phyloP scores from a whole-genome alignment of 2,329 filamentous ascomycete species.

The Sclerotinia borealis region DNA sequence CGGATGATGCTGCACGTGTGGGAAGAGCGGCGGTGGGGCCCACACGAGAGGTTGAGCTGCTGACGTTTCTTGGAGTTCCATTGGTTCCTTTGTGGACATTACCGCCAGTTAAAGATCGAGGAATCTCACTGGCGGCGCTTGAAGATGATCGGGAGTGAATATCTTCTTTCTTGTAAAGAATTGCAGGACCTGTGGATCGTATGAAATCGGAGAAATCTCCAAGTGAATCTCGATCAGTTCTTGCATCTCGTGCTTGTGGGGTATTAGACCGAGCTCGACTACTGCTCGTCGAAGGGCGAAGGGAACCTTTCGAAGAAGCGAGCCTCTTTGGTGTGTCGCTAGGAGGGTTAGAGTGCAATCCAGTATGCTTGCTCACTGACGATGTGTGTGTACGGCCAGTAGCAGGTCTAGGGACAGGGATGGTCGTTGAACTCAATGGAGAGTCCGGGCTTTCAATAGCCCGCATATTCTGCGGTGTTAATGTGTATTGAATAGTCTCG shows the following conservation, averaged over 20 bases:
- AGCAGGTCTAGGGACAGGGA: slow-evolving; percentile 18
- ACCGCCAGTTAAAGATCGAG: neutral
- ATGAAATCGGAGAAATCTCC: slow-evolving; percentile 87
- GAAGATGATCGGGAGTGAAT: slow-evolving; percentile 25
- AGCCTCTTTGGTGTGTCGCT: slow-evolving; percentile 5
- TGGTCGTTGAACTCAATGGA: slow-evolving; percentile 21
- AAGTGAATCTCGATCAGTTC: slow-evolving; percentile 63
- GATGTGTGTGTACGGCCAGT: slow-evolving; percentile 27
- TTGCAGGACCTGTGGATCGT: slow-evolving; percentile 52
- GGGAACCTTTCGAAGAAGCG: neutral
- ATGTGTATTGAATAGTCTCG: slow-evolving; percentile 74
- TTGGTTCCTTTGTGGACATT: slow-evolving; percentile 29
- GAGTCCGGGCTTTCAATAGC: slow-evolving; percentile 59
- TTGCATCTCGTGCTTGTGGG: slow-evolving; percentile 61
- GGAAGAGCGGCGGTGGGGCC: slow-evolving; percentile 18
- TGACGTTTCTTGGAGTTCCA: slow-evolving; percentile 26
- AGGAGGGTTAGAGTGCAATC: slow-evolving; percentile 21
- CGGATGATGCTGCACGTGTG: slow-evolving; percentile 30
- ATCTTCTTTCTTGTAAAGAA: slow-evolving; percentile 29
- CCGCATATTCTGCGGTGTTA: slow-evolving; percentile 74
- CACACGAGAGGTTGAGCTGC: slow-evolving; percentile 18
- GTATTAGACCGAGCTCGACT: slow-evolving; percentile 23
- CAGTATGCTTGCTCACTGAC: slow-evolving; percentile 23
- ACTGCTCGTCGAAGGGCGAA: slow-evolving; percentile 16
- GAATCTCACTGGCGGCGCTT: neutral